Conservation (phyloP, 1,284 basidiomycete species). For the Trametes hirsuta region DNA sequence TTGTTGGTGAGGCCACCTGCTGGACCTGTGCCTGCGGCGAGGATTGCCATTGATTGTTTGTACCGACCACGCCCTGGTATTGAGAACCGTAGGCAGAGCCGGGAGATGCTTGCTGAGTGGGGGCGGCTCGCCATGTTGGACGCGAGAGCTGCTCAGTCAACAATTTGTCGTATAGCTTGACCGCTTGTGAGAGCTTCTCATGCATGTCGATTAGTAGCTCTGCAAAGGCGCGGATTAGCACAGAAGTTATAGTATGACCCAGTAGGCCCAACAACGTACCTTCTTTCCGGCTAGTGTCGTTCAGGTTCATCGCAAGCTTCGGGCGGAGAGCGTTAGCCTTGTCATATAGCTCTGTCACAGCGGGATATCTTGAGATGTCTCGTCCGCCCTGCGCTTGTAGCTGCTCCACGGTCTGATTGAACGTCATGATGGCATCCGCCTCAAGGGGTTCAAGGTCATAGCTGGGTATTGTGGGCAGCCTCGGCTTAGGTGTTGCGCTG, state of each 20-base stretch:
- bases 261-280: conserved; percentile 38
- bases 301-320: conserved; percentile 83
- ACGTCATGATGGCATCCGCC: conserved; percentile 84
- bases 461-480: conserved; percentile 59
- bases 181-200: conserved; percentile 89
- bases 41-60: conserved; percentile 35
- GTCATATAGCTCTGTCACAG: conserved; percentile 82
- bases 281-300: conserved; percentile 88
- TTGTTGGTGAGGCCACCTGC: conserved; percentile 21
- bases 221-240: conserved; percentile 34
- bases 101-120: conserved; percentile 25
- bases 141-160: conserved; percentile 83
- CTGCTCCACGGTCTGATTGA: conserved; percentile 88
- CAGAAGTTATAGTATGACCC: background rate
- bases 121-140: conserved; percentile 60
- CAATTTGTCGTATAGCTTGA: conserved; percentile 87
- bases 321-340: conserved; percentile 83
- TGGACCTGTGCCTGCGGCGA: conserved; percentile 21
- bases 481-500: conserved; percentile 44
- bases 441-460: conserved; percentile 84
- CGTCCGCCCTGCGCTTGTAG: conserved; percentile 78
- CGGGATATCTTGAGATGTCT: conserved; percentile 80
- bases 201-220: conserved; percentile 93
- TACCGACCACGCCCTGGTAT: conserved; percentile 28
- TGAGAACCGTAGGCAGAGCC: conserved; percentile 31